Percentiles rank a stretch among this genome's conserved stretches.
Evolutionary conservation across 129 eudicot genomes (phyloP).

Genomic region (Silybum marianum): DNA sequence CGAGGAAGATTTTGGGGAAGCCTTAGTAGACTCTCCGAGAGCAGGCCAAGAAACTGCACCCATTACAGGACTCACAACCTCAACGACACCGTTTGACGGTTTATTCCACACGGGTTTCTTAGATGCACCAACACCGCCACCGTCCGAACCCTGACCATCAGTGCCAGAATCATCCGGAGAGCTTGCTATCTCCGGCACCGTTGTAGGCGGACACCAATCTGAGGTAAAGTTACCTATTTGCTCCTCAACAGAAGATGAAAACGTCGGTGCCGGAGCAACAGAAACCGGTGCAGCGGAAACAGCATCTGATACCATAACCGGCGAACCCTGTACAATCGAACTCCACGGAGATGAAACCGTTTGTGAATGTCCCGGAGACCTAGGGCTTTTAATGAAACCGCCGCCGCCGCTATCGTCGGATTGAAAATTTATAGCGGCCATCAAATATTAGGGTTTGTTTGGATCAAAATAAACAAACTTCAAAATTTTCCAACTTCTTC

Average conservation of each 20-base stretch:
- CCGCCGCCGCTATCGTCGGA: slow-evolving; percentile 29
- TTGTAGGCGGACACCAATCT: slow-evolving; percentile 21
- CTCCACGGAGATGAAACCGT: slow-evolving; percentile 44
- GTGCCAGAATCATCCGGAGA: slow-evolving; percentile 18
- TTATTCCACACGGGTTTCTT: slow-evolving; percentile 73
- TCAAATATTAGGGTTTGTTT: slow-evolving; percentile 34
- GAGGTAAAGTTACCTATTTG: slow-evolving; percentile 22
- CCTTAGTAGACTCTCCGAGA: slow-evolving; percentile 57
- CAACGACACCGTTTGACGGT: slow-evolving; percentile 51
- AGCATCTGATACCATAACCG: slow-evolving; percentile 26
- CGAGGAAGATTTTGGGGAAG: slow-evolving; percentile 51
- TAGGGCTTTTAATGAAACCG: slow-evolving; percentile 13
- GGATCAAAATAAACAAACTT: slow-evolving; percentile 28
- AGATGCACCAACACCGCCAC: slow-evolving; percentile 27
- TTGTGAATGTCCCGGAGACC: slow-evolving; percentile 16
- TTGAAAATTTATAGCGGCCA: slow-evolving; percentile 35
- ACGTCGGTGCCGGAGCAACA: slow-evolving; percentile 31
- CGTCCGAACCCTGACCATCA: slow-evolving; percentile 14
- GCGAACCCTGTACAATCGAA: slow-evolving; percentile 36
- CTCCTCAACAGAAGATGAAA: slow-evolving; percentile 23
- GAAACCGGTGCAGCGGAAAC: slow-evolving; percentile 24
- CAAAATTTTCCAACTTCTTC: neutral
- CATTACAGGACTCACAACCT: slow-evolving; percentile 59
- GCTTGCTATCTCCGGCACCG: slow-evolving; percentile 21
- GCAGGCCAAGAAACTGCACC: slow-evolving; percentile 83